Percentiles rank a stretch among this genome's conserved stretches.
phyloP scores from a whole-genome alignment of 148 eudicot genomes.

The Fagopyrum tataricum region DNA sequence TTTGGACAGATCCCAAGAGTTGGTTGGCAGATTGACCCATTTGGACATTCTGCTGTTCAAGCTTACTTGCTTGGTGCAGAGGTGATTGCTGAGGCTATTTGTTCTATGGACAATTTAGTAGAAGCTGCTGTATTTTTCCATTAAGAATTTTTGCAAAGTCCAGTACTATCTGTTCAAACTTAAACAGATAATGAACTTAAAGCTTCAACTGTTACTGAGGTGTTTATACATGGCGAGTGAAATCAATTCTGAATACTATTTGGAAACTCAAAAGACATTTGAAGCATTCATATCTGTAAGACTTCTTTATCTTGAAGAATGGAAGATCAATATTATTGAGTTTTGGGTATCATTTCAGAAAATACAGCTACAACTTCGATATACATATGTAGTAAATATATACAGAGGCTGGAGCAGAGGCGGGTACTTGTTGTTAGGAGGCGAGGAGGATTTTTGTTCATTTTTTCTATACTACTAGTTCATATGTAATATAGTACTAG shows the following conservation, averaged over 20 bases:
- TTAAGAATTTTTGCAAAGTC: background rate
- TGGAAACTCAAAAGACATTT: background rate
- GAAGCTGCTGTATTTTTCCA: background rate
- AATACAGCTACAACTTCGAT: background rate
- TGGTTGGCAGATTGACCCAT: slow-evolving; percentile 90
- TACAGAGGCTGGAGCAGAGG: background rate
- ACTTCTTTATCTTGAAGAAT: background rate
- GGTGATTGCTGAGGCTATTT: slow-evolving; percentile 24
- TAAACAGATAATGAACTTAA: background rate
- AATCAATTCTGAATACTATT: background rate
- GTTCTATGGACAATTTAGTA: background rate
- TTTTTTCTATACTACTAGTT: too few relatives aligned
- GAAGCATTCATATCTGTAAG: background rate
- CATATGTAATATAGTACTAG: too few relatives aligned
- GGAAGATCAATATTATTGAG: background rate
- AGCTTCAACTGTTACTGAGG: background rate
- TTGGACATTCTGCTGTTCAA: slow-evolving; percentile 88
- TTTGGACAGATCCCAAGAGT: slow-evolving; percentile 63
- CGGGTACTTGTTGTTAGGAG: too few relatives aligned
- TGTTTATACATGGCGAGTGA: background rate
- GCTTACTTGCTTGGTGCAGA: slow-evolving; percentile 80
- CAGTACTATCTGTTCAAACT: background rate
- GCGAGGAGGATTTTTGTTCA: too few relatives aligned
- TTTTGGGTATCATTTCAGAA: background rate
- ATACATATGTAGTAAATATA: background rate